These are phyloP conservation scores for Neurospora sp. DNA, from an alignment of 495 filamentous ascomycete species.

Conservation along the genomic window DNA sequence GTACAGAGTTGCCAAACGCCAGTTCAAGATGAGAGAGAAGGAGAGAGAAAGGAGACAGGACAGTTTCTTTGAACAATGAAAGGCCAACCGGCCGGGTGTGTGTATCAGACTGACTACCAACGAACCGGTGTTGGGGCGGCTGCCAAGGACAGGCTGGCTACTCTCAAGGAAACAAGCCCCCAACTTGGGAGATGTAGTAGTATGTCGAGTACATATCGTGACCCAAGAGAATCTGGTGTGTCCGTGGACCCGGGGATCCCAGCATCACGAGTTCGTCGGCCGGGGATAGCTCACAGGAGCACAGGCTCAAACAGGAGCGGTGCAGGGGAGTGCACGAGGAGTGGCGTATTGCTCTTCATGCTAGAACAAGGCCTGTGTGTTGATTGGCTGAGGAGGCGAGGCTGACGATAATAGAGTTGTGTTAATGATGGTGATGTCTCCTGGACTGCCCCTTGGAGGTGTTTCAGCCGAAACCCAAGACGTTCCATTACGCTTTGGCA, in stretches of 20 bases:
- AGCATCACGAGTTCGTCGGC: constrained; percentile 5
- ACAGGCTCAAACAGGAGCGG: constrained; percentile 25
- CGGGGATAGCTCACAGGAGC: constrained; percentile 13
- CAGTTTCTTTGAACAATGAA: background rate
- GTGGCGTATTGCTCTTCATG: constrained; percentile 17
- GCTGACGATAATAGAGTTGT: constrained; percentile 15
- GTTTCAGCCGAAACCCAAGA: constrained; percentile 31
- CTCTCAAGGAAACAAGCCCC: background rate
- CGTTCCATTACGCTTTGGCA: constrained; percentile 17
- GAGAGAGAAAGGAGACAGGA: constrained; percentile 1
- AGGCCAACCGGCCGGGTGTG: background rate
- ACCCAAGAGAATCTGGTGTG: background rate
- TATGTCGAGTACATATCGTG: background rate
- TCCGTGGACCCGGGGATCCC: background rate
- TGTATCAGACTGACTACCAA: background rate
- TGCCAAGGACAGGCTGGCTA: background rate
- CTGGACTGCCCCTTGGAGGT: constrained; percentile 11
- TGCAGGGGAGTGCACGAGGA: constrained; percentile 18
- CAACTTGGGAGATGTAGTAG: background rate
- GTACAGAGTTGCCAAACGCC: constrained; percentile 12
- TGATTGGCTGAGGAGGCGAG: constrained; percentile 23
- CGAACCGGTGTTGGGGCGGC: background rate
- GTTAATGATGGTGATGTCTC: constrained; percentile 4
- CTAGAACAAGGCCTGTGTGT: background rate
- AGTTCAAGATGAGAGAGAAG: constrained; percentile 12